phyloP scores from a whole-genome alignment of 139 green algal species.

The Marvania coccoides region DNA sequence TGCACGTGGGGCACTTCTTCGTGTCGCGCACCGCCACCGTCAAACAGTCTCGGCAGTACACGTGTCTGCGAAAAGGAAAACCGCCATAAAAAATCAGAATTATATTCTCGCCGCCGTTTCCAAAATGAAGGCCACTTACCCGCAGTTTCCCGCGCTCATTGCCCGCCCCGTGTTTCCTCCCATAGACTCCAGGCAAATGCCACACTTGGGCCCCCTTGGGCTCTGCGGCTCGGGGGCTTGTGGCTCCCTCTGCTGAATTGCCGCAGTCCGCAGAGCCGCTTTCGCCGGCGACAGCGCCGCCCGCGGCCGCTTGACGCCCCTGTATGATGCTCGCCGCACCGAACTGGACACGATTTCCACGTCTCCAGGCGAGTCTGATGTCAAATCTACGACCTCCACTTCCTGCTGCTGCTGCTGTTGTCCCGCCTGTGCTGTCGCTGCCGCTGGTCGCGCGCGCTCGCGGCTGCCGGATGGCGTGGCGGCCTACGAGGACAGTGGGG shows the following conservation, averaged over 20 bases:
- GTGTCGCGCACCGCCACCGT: conserved; percentile 23
- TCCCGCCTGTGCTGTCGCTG: background rate
- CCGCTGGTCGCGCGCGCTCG: background rate
- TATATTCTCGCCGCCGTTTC: background rate
- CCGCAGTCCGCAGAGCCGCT: background rate
- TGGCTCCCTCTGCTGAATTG: background rate
- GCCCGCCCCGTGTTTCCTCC: conserved; percentile 3
- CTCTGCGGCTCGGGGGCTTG: conserved; percentile 2
- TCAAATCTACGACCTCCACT: conserved; percentile 13
- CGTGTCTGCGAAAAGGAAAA: conserved; percentile 28
- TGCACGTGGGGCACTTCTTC: conserved; percentile 56
- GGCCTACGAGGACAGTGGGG: too few species aligned
- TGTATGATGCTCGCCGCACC: background rate
- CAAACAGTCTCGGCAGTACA: conserved; percentile 50
- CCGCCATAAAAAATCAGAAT: background rate
- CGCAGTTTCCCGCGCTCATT: conserved; percentile 33
- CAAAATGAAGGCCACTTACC: conserved; percentile 10
- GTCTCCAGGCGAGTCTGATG: background rate
- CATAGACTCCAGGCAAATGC: conserved; percentile 46
- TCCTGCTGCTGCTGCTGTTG: background rate
- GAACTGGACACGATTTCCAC: conserved; percentile 14
- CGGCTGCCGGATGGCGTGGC: background rate
- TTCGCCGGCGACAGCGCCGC: background rate
- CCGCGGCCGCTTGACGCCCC: background rate
- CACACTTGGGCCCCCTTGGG: conserved; percentile 23